Evolutionary conservation across 2,329 filamentous ascomycete species (phyloP), one percentile per base, ranked within the genome.

Genomic region (Sporothrix luriei): DNA sequence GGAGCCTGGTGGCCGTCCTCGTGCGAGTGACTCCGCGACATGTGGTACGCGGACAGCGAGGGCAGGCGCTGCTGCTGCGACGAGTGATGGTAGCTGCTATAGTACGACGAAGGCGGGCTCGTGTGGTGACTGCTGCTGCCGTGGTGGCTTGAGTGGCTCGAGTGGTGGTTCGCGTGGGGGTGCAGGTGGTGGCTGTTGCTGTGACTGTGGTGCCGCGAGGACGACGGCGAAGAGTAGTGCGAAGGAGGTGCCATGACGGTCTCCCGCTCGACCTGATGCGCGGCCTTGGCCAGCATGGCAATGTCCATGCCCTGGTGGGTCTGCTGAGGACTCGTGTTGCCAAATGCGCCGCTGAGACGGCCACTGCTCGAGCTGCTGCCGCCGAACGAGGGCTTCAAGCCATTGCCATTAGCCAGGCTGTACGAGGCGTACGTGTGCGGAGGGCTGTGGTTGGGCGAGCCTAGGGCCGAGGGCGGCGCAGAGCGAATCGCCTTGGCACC

Each of bases 361-460:
- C 69, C 80, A 64, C 80, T 78, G 59, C 78, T 73, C 74, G 77
- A 74, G 49, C 72, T 73, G 49, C 79, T 80, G 68, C 76, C 78
- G 64, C 78, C 73, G 75, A 86, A 87, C 29, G 84, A 82, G 73
- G 85, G 82, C 52, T 85, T 78, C 68, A 77, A 75, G 14, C 81
- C 80, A 71, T 78, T 76, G 33, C 81, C 80, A 71, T 78, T 76
- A 29, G 83, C 80, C 49, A 85, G 79, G 68, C 76, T 89, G 87
- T 81, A 96, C 81, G 79, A 92, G 80, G 80, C 93, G 83, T 91
- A 97, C 0, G 92, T 94, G 80, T 97, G 92, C 65, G 95, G 94
- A 64, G 95, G 95, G 24, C 94, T 98, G 66, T 97, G 92, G 79
- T 97, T 97, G 61, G 94, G 94, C n/a, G 94, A 98, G 69, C 86